Conservation (phyloP, 768 basidiomycete species). For the Gloeopeniophorella convolvens region DNA sequence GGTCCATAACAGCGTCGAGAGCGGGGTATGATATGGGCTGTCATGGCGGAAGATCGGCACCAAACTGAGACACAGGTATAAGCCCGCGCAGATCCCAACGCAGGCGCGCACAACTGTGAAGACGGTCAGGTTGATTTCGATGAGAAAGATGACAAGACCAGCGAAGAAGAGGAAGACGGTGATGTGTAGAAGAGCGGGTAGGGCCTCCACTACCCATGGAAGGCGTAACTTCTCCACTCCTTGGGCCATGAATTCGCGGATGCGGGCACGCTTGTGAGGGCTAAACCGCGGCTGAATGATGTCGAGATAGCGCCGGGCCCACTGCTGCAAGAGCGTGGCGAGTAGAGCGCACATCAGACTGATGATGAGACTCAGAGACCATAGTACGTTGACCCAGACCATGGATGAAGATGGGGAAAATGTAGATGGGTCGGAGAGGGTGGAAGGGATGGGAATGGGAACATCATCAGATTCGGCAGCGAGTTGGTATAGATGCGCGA, state of each 20-base stretch:
- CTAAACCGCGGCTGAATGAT: neutral
- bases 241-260: neutral
- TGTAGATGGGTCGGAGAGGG: neutral
- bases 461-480: neutral
- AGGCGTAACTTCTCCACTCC: neutral
- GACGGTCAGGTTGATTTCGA: neutral
- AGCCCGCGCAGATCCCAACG: neutral
- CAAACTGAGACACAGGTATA: neutral
- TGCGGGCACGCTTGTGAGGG: neutral
- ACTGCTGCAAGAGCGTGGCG: conserved; percentile 1
- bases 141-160: conserved; percentile 6
- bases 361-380: conserved; percentile 1
- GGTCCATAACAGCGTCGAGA: too few species aligned
- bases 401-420: neutral
- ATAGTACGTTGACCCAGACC: neutral
- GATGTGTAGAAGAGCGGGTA: conserved; percentile 2
- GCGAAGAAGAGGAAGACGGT: conserved; percentile 14
- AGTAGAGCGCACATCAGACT: neutral
- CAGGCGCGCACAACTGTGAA: neutral
- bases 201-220: neutral
- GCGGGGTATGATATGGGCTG: conserved; percentile 1
- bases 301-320: neutral
- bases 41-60: neutral
- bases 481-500: neutral
- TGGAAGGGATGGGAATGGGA: neutral